A percentile compares a stretch with the other conserved stretches of the same genome.
Conservation (phyloP, 192 early-diverging fungal species). For the Linnemannia schmuckeri region DNA sequence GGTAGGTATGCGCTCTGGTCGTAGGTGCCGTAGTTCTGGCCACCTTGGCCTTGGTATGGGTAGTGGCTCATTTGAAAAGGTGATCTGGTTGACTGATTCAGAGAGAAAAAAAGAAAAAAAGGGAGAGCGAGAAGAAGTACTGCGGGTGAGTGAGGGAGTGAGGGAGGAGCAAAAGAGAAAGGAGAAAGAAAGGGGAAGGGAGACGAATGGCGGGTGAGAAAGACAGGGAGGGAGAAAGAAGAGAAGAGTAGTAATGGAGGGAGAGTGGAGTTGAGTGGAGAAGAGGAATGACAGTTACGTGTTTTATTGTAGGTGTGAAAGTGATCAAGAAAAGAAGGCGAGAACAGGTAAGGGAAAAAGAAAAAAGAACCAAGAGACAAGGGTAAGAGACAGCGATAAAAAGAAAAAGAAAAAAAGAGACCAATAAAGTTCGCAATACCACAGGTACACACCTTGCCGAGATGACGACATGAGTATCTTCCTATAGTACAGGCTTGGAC, state of each 20-base stretch:
- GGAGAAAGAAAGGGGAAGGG: background rate
- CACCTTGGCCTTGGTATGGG: background rate
- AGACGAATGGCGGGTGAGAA: too few species aligned
- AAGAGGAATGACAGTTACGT: too few species aligned
- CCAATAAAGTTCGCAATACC: too few species aligned
- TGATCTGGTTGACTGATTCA: background rate
- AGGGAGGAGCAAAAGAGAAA: background rate
- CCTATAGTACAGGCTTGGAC: too few species aligned
- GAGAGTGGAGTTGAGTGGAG: background rate
- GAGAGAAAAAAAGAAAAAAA: background rate
- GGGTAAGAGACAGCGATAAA: too few species aligned
- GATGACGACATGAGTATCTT: too few species aligned
- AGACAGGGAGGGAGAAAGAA: background rate
- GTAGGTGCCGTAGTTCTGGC: background rate
- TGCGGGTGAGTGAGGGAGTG: slow-evolving; percentile 10
- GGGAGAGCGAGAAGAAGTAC: background rate
- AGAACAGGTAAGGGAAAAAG: too few species aligned
- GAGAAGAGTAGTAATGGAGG: background rate
- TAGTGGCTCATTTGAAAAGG: slow-evolving; percentile 1
- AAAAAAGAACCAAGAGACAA: too few species aligned
- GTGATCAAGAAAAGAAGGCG: too few species aligned
- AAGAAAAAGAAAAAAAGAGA: too few species aligned
- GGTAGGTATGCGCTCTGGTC: slow-evolving; percentile 11
- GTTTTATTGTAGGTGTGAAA: too few species aligned
- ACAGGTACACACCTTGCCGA: too few species aligned